Percentiles rank a stretch among this genome's conserved stretches.
These are phyloP conservation scores for Pyronema domesticum DNA, from an alignment of 495 filamentous ascomycete species.

Conservation along the genomic window DNA sequence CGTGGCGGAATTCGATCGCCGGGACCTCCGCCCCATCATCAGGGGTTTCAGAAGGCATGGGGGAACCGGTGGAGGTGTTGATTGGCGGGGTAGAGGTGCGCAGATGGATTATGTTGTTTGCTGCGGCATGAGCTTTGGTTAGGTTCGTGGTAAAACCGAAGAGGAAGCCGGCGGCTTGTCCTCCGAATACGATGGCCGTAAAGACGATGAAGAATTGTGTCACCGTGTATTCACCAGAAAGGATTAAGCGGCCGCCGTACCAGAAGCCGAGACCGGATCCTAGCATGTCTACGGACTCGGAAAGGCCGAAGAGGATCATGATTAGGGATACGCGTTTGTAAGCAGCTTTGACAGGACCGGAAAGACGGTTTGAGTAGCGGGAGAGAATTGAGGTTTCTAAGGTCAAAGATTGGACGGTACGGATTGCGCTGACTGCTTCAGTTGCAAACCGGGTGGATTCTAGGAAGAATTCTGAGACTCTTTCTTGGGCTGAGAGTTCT, in stretches of 20 bases:
- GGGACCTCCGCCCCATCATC: too few species aligned
- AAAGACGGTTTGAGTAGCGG: constrained; percentile 20
- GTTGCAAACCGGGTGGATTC: constrained; percentile 28
- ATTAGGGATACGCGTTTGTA: constrained; percentile 21
- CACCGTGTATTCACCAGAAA: constrained; percentile 29
- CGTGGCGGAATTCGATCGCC: constrained; percentile 32
- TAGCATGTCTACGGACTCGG: constrained; percentile 27
- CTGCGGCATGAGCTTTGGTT: constrained; percentile 29
- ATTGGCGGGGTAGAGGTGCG: background rate
- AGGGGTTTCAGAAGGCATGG: background rate
- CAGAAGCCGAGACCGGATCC: constrained; percentile 40
- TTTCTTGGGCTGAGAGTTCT: constrained; percentile 38
- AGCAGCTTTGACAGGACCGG: constrained; percentile 24
- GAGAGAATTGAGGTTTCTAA: constrained; percentile 24
- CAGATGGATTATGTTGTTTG: constrained; percentile 34
- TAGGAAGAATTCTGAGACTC: constrained; percentile 23
- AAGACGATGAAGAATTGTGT: constrained; percentile 41
- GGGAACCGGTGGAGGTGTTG: background rate
- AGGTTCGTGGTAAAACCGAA: constrained; percentile 33
- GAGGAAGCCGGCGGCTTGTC: constrained; percentile 37
- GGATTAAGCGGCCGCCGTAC: constrained; percentile 38
- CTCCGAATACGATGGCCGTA: constrained; percentile 40
- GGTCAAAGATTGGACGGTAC: constrained; percentile 37
- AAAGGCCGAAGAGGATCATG: constrained; percentile 21
- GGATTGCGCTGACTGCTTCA: constrained; percentile 37